Base-by-base conservation (phyloP, 306 rosid genomes). In the Canavalia ensiformis region DNA sequence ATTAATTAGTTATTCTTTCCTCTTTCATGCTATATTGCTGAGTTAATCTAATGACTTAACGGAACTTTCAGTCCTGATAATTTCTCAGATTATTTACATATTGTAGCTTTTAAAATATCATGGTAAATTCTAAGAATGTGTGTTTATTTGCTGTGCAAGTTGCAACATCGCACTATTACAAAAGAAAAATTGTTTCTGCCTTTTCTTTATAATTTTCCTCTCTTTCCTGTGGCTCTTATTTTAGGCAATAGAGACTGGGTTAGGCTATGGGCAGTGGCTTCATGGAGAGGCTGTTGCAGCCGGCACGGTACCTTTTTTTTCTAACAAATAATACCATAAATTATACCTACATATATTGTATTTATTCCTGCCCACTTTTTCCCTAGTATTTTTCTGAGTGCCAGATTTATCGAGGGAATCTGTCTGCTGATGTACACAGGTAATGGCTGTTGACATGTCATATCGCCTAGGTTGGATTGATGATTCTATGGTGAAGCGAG, bases 211-310 rank as follows among this genome's bases (percentile, higher is more conserved):
- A 44, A 64, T 57, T 65, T 10, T 42, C 69, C 45, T 76, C 47
- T 66, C 77, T 77, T 71, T 57, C 67, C 59, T 39, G 49, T 77
- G 84, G 47, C 54, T 45, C 86, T 78, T 42, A 71, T 29, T 77
- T 81, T 75, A 93, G 99, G 99, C 98, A 57, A 96, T 92, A 82
- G 98, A 96, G 88, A 93, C 91, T 62, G 92, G 92, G 30, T 73
- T 87, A 33, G 98, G 99, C 87, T 89, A 96, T 74, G 98, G 99
- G 31, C 85, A 90, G 82, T 96, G 99, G 98, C 93, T 96, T 83
- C 99, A 93, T 56, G 99, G 99, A 81, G 99, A 96, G 89, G 99
- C 97, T 78, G 94, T 96, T 89, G 98, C 98, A 39, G 97, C 94
- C 72, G 99, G 97, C 88, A 93, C 4, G 97, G 99, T 92, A 92